Percentiles rank a stretch among this genome's conserved stretches.
These are phyloP conservation scores for Gossypium anomalum DNA, from an alignment of 345 rosid species.

Conservation along the genomic window DNA sequence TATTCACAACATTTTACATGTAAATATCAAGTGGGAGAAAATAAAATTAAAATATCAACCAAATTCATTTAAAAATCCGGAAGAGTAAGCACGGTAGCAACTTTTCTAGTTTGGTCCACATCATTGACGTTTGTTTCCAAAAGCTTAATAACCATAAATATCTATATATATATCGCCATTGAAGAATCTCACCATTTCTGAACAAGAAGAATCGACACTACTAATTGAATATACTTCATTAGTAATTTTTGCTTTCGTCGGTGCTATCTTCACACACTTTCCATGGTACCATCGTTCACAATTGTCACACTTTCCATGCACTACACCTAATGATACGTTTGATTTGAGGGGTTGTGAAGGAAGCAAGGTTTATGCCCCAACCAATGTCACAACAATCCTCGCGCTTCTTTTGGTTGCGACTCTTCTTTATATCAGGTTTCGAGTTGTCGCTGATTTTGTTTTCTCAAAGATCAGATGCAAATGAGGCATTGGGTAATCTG, in stretches of 20 bases:
- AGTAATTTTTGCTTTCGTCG: constrained; percentile 61
- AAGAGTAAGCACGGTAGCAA: not conserved
- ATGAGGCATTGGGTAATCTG: too few relatives aligned
- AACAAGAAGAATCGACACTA: constrained; percentile 6
- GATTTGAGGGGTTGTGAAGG: constrained; percentile 66
- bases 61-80: not conserved
- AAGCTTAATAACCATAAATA: not conserved
- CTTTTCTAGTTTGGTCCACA: not conserved
- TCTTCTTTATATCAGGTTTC: too few relatives aligned
- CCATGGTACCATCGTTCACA: constrained; percentile 93
- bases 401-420: too few relatives aligned
- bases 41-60: not conserved
- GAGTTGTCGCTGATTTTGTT: too few relatives aligned
- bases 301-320: constrained; percentile 39
- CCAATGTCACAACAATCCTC: constrained; percentile 78
- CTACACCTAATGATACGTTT: constrained; percentile 55
- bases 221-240: too few relatives aligned
- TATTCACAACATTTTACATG: not conserved
- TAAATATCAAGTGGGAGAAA: not conserved
- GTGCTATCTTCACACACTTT: constrained; percentile 81
- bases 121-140: not conserved
- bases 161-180: not conserved
- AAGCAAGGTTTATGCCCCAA: constrained; percentile 78
- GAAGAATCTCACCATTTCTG: constrained; percentile 7
- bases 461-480: too few relatives aligned